phyloP scores from a whole-genome alignment of 108 stramenopile genomes.

The Pseudonitzschia delicatissima region DNA sequence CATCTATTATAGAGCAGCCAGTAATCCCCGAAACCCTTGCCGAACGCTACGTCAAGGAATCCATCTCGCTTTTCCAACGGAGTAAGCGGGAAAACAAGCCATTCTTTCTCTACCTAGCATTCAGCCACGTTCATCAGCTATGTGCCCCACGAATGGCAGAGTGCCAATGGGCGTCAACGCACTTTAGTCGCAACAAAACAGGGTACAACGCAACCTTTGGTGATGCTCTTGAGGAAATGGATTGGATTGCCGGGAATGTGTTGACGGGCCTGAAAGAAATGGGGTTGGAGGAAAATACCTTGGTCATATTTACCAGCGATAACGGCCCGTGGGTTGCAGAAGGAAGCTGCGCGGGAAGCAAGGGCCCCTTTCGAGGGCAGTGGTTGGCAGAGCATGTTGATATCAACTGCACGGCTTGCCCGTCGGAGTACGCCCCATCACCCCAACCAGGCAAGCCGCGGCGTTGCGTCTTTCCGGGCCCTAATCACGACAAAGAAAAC shows the following conservation, averaged over 20 bases:
- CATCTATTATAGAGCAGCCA: conserved; percentile 59
- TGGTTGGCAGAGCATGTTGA: conserved; percentile 34
- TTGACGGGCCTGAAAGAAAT: conserved; percentile 17
- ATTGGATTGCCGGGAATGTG: conserved; percentile 58
- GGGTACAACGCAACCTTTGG: conserved; percentile 42
- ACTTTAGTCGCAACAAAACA: not conserved
- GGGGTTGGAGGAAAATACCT: conserved; percentile 40
- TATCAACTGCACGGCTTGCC: conserved; percentile 54
- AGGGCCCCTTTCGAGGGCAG: conserved; percentile 57
- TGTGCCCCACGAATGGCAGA: conserved; percentile 52
- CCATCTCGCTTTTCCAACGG: conserved; percentile 34
- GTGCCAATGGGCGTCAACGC: conserved; percentile 57
- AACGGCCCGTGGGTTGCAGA: conserved; percentile 75
- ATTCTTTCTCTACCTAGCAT: conserved; percentile 66
- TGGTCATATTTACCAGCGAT: conserved; percentile 67
- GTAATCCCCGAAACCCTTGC: conserved; percentile 46
- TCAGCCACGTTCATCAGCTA: conserved; percentile 69
- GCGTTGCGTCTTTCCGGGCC: conserved; percentile 31
- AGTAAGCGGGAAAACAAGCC: too few relatives aligned
- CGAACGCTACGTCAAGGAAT: conserved; percentile 32
- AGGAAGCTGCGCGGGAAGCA: conserved; percentile 49
- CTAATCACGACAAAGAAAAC: not conserved
- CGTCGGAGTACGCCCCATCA: conserved; percentile 45
- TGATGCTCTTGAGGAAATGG: conserved; percentile 69
- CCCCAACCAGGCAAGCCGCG: conserved; percentile 27